Conservation (phyloP, 495 filamentous ascomycete genomes). For the Peziza echinospora region DNA sequence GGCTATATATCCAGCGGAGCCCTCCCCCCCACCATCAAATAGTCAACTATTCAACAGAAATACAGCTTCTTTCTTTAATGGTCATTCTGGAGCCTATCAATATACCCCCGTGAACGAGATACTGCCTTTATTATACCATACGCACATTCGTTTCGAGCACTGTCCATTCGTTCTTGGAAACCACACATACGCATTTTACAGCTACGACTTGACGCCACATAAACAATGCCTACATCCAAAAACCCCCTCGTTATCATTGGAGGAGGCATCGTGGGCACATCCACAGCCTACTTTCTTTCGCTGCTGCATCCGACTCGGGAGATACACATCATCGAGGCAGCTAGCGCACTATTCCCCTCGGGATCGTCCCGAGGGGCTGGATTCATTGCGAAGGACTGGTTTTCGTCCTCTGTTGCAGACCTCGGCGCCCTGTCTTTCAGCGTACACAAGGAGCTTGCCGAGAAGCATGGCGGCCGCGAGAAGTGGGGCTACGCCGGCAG, state of each 20-base stretch:
- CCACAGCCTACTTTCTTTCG: slow-evolving; percentile 57
- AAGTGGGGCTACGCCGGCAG: slow-evolving; percentile 51
- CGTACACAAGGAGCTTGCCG: slow-evolving; percentile 42
- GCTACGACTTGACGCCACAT: background rate
- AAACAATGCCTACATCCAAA: background rate
- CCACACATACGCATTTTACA: no score
- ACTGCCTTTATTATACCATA: no score
- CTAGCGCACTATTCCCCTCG: slow-evolving; percentile 40
- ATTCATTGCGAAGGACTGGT: slow-evolving; percentile 59
- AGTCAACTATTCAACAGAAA: no score
- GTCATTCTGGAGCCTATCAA: no score
- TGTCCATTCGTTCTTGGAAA: no score
- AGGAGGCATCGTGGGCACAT: slow-evolving; percentile 54
- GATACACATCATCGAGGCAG: slow-evolving; percentile 50
- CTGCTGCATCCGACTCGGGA: slow-evolving; percentile 28
- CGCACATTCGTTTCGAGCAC: no score
- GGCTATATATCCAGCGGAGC: no score
- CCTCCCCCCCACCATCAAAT: no score
- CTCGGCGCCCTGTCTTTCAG: slow-evolving; percentile 48
- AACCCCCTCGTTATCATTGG: slow-evolving; percentile 40
- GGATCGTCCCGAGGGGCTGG: slow-evolving; percentile 56
- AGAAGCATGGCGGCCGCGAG: slow-evolving; percentile 32
- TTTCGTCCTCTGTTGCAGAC: slow-evolving; percentile 28
- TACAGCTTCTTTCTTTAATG: no score
- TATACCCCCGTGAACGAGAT: no score